Base-by-base conservation (phyloP, 139 green algal genomes). In the Zygnema circumcarinatum region DNA sequence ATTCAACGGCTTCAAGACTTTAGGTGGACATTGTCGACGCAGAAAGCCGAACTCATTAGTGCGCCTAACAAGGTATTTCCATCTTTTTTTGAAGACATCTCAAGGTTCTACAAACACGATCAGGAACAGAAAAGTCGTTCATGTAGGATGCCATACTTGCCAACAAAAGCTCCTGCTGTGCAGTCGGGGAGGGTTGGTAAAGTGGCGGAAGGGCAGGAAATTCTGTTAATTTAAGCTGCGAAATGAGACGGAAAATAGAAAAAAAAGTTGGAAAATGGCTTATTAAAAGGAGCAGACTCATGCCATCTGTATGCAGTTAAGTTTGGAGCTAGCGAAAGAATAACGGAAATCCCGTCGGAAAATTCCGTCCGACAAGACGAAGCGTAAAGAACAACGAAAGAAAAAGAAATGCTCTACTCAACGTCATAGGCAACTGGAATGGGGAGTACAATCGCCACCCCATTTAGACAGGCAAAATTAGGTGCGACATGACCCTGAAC, bases 141-240 rank as follows among this genome's bases (percentile, higher is more conserved):
- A n/a, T n/a, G n/a, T n/a, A n/a, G 38, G 33, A 52, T 41, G n/a
- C 25, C 85, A 41, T 52, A 90, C 85, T 40, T 36, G 85, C 85
- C 38, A 90, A 62, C 0, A 83, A 38, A 42, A 90, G 85, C 81
- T 90, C 85, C 52, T 88, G 25, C 40, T 89, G 31, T 21, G 85
- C 79, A 53, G 79, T 90, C 22, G 79, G 20, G 29, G 85, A 73
- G 35, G 39, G 31, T 41, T 90, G 29, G 42, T 79, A 91, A 33
- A 90, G 56, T 47, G 85, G 85, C 80, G 85, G 85, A 39, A 90
- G 81, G 1, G 85, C 22, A 35, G 80, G 39, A 35, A 90, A 90
- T 68, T 90, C 38, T 36, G 85, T 90, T n/a, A 90, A 33, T 42
- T 88, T 87, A 25, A 90, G 38, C 85, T 90, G 81, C 79, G 35